Base-by-base conservation (phyloP, 2,329 filamentous ascomycete genomes). In the Beauveria brongniartii region DNA sequence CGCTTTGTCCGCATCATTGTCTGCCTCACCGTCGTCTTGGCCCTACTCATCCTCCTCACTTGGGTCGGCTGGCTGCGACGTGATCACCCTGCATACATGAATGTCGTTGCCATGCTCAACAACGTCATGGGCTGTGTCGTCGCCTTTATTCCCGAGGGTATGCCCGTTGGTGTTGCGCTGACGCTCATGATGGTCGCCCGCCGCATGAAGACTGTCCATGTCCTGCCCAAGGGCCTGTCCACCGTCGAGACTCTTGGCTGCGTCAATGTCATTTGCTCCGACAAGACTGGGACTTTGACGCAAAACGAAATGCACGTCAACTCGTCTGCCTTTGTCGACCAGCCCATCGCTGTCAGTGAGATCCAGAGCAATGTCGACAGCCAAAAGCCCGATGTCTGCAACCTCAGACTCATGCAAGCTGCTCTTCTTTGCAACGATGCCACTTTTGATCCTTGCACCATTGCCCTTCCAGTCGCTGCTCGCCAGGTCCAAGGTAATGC, bases 291-390 rank as follows among this genome's bases (percentile, higher is more conserved):
- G 0, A 77, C 75, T 0, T 63, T 77, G 14, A 78, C 75, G 0
- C 72, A 78, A 62, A 78, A 78, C 53, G 70, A 74, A 60, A 80
- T 80, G 78, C 70, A 70, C 26, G 75, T 78, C 43, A 74, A 68
- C 55, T 73, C 72, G 1, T 69, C 72, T 2, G 69, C 71, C 1
- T 75, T 77, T 54, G 67, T 76, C 10, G 74, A 76, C 41, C 64
- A 69, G 46, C 64, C 71, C 4, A 62, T 71, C 20, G 66, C 67
- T 14, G 61, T 69, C 0, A 65, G 66, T 5, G 69, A 71, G 9
- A 67, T 73, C 6, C 64, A 70, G 6, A 34, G 58, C 22, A 63
- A 51, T 12, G 56, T 68, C n/a, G 61, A 63, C 9, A 41, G 56
- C 56, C 65, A 66, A 2, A 61, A 59, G 3, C 37, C 64, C 1